phyloP scores from a whole-genome alignment of 352 stramenopile genomes.

The Phytophthora boehmeriae region DNA sequence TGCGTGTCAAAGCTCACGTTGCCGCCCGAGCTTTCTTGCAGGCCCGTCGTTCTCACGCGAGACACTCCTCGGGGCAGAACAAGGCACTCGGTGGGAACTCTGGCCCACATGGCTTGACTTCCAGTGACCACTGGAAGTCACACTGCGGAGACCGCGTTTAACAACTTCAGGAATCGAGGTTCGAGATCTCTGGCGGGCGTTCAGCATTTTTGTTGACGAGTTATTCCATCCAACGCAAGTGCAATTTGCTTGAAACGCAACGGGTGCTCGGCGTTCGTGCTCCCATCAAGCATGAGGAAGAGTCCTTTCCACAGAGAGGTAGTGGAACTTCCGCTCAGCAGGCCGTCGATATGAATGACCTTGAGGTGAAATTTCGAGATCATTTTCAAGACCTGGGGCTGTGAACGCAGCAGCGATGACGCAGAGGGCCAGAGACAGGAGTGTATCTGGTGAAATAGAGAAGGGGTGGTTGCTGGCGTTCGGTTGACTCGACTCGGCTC shows the following conservation, averaged over 20 bases:
- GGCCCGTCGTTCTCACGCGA: slow-evolving; percentile 17
- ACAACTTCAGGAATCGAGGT: slow-evolving; percentile 16
- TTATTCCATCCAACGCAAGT: too few relatives aligned
- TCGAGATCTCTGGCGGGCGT: slow-evolving; percentile 21
- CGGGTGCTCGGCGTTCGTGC: neutral
- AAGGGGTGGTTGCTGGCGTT: slow-evolving; percentile 94
- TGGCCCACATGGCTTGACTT: slow-evolving; percentile 2
- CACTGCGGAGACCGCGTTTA: slow-evolving; percentile 19
- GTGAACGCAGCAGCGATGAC: slow-evolving; percentile 55
- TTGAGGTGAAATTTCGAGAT: neutral
- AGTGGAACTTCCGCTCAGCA: too few relatives aligned
- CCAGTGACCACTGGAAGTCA: slow-evolving; percentile 3
- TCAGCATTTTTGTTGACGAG: slow-evolving; percentile 15
- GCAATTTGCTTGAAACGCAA: slow-evolving; percentile 23
- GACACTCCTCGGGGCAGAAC: slow-evolving; percentile 15
- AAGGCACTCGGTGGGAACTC: slow-evolving; percentile 8
- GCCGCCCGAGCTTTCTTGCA: neutral
- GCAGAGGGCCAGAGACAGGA: slow-evolving; percentile 31
- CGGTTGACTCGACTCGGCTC: slow-evolving; percentile 38
- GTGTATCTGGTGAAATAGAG: slow-evolving; percentile 87
- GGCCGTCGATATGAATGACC: slow-evolving; percentile 6
- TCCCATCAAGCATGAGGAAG: neutral
- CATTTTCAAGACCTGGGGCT: slow-evolving; percentile 14
- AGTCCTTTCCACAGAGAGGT: neutral
- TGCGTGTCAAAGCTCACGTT: neutral